Evolutionary conservation across 345 rosid species (phyloP).

Genomic region (Populus pruinosa): DNA sequence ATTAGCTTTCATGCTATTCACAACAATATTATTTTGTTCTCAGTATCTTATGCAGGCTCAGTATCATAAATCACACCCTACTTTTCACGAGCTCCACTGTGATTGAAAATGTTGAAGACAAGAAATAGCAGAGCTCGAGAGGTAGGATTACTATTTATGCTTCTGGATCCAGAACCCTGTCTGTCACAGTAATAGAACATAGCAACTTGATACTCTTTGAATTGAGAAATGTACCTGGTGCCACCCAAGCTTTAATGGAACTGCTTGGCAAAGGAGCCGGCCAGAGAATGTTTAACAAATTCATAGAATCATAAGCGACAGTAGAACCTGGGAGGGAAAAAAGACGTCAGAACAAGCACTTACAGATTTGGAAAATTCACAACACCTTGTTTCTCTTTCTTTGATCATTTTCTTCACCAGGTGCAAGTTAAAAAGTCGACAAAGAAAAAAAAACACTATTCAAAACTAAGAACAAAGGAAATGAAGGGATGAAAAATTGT

Average conservation of each 20-base stretch:
- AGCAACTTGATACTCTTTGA: not conserved
- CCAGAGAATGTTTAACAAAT: constrained; percentile 89
- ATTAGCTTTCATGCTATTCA: not conserved
- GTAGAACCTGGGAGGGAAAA: constrained; percentile 49
- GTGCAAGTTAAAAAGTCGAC: too few species aligned
- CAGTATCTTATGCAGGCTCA: not conserved
- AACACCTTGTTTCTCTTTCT: too few species aligned
- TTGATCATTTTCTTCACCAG: too few species aligned
- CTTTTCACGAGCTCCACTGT: too few species aligned
- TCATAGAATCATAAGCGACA: constrained; percentile 67
- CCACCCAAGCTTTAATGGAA: constrained; percentile 48
- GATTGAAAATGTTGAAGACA: not conserved
- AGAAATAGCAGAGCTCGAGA: not conserved
- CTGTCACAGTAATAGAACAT: not conserved
- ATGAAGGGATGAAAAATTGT: too few species aligned
- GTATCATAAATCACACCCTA: not conserved
- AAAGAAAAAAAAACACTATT: too few species aligned
- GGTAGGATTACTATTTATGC: not conserved
- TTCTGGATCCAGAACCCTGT: not conserved
- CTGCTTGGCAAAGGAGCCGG: constrained; percentile 80
- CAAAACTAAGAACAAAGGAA: too few species aligned
- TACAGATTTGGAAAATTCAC: too few species aligned
- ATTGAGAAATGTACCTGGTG: constrained; percentile 58
- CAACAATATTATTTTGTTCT: not conserved
- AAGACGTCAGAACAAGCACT: not conserved